These are phyloP conservation scores for Erodium maritimum DNA, from an alignment of 345 rosid species.

Conservation along the genomic window DNA sequence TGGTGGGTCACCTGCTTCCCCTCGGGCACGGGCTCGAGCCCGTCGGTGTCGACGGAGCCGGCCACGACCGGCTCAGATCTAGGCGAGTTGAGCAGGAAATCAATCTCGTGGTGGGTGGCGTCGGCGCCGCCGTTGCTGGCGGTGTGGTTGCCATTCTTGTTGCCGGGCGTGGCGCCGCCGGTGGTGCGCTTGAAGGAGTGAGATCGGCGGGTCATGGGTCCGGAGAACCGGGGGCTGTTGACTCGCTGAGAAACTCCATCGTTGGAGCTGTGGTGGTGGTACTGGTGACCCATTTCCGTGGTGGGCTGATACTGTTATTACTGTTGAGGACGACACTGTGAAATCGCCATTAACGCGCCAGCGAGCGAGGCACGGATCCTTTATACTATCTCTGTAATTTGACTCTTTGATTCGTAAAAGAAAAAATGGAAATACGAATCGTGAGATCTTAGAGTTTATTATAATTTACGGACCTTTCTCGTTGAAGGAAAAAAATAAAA, in stretches of 20 bases:
- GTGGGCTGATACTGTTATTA: neutral
- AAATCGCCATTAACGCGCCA: neutral
- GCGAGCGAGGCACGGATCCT: too few species aligned
- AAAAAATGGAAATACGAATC: too few species aligned
- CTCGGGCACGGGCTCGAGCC: conserved; percentile 27
- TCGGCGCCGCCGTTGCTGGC: conserved; percentile 5
- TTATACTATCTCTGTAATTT: too few species aligned
- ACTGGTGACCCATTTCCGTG: conserved; percentile 40
- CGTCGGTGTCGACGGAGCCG: conserved; percentile 13
- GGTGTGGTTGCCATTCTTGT: too few species aligned
- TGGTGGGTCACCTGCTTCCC: conserved; percentile 25
- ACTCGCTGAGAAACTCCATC: conserved; percentile 72
- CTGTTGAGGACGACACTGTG: neutral
- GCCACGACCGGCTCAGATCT: conserved; percentile 49
- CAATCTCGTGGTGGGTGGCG: conserved; percentile 58
- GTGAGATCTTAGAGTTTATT: too few species aligned
- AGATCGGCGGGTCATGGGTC: conserved; percentile 80
- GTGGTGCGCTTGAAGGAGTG: conserved; percentile 70
- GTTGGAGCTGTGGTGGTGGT: conserved; percentile 28
- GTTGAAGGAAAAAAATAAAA: too few species aligned
- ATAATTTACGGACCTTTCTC: too few species aligned
- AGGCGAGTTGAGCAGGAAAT: conserved; percentile 56
- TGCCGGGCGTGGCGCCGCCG: too few species aligned
- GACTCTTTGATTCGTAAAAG: too few species aligned
- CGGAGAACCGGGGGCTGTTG: conserved; percentile 81